A percentile compares a stretch with the other conserved stretches of the same genome.
Evolutionary conservation across 2,329 filamentous ascomycete genomes (phyloP).

Genomic region (Cadophora malorum): DNA sequence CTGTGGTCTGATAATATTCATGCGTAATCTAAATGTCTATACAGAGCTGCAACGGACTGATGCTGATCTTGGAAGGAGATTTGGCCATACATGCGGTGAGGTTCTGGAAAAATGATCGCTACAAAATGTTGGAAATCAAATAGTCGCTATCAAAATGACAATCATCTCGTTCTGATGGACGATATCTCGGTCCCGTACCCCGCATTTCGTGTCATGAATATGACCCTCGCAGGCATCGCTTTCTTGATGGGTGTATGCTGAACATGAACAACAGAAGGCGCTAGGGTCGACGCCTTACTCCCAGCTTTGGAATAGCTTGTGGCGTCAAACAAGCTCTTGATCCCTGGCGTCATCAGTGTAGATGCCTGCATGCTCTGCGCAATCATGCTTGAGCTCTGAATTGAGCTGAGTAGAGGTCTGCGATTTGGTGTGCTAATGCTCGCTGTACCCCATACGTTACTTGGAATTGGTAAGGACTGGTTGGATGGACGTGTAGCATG

Average conservation of each 20-base stretch:
- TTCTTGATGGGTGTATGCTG: constrained; percentile 22
- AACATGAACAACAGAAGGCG: constrained; percentile 11
- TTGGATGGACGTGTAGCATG: neutral
- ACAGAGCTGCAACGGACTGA: neutral
- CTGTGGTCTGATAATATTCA: neutral
- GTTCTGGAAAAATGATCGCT: too few species aligned
- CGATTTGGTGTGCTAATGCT: constrained; percentile 14
- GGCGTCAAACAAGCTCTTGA: constrained; percentile 30
- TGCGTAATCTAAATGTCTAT: neutral
- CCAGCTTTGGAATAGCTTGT: constrained; percentile 19
- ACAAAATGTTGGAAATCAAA: neutral
- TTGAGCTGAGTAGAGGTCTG: constrained; percentile 23
- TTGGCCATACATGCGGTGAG: neutral
- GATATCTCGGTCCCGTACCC: constrained; percentile 13
- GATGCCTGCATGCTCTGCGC: constrained; percentile 26
- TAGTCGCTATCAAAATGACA: neutral
- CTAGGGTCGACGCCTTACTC: constrained; percentile 29
- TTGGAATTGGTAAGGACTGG: constrained; percentile 6
- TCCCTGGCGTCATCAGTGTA: constrained; percentile 29
- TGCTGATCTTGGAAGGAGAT: neutral
- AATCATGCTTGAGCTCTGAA: constrained; percentile 30
- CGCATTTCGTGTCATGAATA: constrained; percentile 16
- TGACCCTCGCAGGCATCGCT: constrained; percentile 27
- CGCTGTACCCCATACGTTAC: constrained; percentile 15
- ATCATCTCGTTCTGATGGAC: neutral